These are phyloP conservation scores for Lentinula detonsa DNA, from an alignment of 768 basidiomycete species.

Conservation along the genomic window DNA sequence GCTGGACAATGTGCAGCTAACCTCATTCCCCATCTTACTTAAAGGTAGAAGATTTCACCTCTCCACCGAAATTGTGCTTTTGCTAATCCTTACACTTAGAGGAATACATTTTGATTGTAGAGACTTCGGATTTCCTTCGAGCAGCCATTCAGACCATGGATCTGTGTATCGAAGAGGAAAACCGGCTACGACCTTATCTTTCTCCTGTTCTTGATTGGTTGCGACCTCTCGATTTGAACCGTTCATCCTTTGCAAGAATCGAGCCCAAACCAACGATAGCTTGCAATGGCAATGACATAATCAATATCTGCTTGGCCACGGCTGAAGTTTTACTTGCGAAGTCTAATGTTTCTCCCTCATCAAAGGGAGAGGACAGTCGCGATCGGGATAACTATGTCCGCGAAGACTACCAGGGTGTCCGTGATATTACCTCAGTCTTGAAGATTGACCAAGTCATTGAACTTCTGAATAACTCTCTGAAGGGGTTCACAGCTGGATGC, in stretches of 20 bases:
- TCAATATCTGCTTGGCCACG: conserved; percentile 59
- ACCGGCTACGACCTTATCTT: not conserved
- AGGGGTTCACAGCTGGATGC: conserved; percentile 26
- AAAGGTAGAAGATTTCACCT: not conserved
- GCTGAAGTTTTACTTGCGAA: conserved; percentile 54
- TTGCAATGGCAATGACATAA: conserved; percentile 29
- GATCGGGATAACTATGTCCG: conserved; percentile 45
- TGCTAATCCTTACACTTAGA: not conserved
- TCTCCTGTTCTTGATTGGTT: not conserved
- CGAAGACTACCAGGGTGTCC: conserved; percentile 36
- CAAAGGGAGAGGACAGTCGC: conserved; percentile 14
- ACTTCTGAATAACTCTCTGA: conserved; percentile 33
- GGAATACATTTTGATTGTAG: not conserved
- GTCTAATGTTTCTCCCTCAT: conserved; percentile 22
- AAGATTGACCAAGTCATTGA: conserved; percentile 37
- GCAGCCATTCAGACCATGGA: not conserved
- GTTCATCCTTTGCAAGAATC: not conserved
- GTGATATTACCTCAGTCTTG: conserved; percentile 41
- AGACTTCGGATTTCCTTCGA: not conserved
- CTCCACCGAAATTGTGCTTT: not conserved
- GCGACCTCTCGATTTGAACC: not conserved
- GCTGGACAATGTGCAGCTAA: not conserved
- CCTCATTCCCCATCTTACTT: conserved; percentile 1
- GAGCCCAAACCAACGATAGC: not conserved
- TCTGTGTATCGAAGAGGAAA: not conserved